Base-by-base conservation (phyloP, 1,284 basidiomycete species). In the Tranzscheliella williamsii region DNA sequence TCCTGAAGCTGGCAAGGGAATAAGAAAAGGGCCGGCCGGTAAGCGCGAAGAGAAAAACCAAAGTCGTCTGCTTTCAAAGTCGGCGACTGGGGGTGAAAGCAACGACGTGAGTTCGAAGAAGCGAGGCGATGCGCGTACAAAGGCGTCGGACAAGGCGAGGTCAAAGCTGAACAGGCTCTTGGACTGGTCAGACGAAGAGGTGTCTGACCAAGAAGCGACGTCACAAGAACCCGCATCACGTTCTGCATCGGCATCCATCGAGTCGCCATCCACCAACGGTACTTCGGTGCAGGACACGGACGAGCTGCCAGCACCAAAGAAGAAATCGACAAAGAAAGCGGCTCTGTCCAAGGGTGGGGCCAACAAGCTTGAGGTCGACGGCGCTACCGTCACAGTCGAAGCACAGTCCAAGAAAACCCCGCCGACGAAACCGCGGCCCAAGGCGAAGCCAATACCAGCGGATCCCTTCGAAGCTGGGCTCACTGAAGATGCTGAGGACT, bases 401-500 rank as follows among this genome's bases (percentile, higher is more conserved):
- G 16, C 40, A 18, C 42, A 42, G 29, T 12, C 32, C 2, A 62
- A 52, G 34, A 43, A 52, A 26, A 20, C 37, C 20, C 30, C 50
- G 39, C 8, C 42, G 16, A 24, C 49, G 5, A 57, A 52, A 23
- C 45, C 46, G 12, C 16, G 51, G 17, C 39, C 35, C 13, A 56
- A 47, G 36, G 33, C 27, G 1, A 49, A 48, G 31, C 49, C 49
- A 9, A 55, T 48, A 16, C 61, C 61, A 2, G 23, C 81, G 12
- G 84, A 89, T 77, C 84, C 84, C 0, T 80, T 84, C 38, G 79
- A 81, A 12, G 66, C 73, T 3, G 81, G 80, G 7, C 70, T 93
- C 6, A 88, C 88, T 46, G 84, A 86, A 30, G 91, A 96, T 76
- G 92, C 92, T 63, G 94, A 98, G 77, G 94, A 98, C 72, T 78